Conservation (phyloP, 495 filamentous ascomycete genomes). For the Penicillium coffeae region DNA sequence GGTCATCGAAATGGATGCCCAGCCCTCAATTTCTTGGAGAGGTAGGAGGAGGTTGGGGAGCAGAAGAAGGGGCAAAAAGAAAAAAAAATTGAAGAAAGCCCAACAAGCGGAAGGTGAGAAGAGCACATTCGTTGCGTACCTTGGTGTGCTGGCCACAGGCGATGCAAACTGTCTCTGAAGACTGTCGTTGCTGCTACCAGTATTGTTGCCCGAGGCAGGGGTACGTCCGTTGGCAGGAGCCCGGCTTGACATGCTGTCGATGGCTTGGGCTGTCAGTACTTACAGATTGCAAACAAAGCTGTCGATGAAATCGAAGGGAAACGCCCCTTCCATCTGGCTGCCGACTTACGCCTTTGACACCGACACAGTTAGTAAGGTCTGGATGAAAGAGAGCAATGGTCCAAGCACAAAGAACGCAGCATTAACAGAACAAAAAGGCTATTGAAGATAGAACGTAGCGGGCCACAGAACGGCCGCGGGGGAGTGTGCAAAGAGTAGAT, state of each 20-base stretch:
- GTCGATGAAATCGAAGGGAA: no score
- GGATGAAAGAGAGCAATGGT: no score
- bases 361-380: no score
- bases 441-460: not conserved
- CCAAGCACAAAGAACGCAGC: no score
- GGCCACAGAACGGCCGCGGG: not conserved
- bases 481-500: not conserved
- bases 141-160: not conserved
- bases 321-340: no score
- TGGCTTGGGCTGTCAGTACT: no score
- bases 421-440: no score
- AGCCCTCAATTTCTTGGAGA: not conserved
- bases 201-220: not conserved
- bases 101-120: not conserved
- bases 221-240: not conserved
- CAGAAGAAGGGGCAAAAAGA: not conserved
- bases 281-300: no score
- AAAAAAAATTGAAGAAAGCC: not conserved
- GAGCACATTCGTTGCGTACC: not conserved
- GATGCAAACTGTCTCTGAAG: no score
- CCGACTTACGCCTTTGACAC: no score
- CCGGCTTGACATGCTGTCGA: not conserved
- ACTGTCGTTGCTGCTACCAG: not conserved
- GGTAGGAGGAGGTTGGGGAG: not conserved
- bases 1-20: not conserved